Conservation (phyloP, 2,329 filamentous ascomycete species). For the Claviceps spartinae region DNA sequence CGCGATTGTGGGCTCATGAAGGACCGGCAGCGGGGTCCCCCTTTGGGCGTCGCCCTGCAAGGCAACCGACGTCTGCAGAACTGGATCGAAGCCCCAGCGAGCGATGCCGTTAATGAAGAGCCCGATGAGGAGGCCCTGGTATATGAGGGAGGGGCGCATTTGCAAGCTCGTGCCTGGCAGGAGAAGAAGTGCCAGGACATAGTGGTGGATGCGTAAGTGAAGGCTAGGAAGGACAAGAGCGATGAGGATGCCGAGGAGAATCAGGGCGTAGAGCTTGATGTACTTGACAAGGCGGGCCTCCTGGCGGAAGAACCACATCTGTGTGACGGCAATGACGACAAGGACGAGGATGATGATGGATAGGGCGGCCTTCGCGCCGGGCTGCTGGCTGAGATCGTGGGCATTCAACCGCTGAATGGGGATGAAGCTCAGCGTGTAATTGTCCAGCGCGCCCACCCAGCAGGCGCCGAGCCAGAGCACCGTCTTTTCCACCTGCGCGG, state of each 20-base stretch:
- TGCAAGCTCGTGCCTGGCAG: conserved; percentile 82
- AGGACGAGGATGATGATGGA: conserved; percentile 64
- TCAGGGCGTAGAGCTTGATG: conserved; percentile 61
- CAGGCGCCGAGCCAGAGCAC: conserved; percentile 79
- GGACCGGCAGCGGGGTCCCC: conserved; percentile 45
- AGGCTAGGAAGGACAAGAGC: conserved; percentile 62
- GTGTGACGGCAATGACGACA: conserved; percentile 52
- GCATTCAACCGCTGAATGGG: conserved; percentile 85
- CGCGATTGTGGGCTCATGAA: conserved; percentile 33
- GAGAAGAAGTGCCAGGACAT: conserved; percentile 75
- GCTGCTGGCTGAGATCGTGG: conserved; percentile 78
- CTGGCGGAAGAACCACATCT: conserved; percentile 75
- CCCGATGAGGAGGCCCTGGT: conserved; percentile 79
- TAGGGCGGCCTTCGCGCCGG: conserved; percentile 73
- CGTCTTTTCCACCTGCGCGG: conserved; percentile 79
- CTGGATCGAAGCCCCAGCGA: conserved; percentile 81
- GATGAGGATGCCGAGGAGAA: conserved; percentile 53
- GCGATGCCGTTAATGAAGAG: conserved; percentile 91
- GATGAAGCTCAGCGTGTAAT: conserved; percentile 90
- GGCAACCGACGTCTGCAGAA: conserved; percentile 68
- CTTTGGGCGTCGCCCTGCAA: conserved; percentile 56
- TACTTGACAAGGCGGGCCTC: conserved; percentile 71
- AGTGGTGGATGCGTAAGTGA: conserved; percentile 84
- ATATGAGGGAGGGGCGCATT: conserved; percentile 69
- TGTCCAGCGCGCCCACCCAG: conserved; percentile 85